Evolutionary conservation across 371 early-diverging fungal genomes (phyloP).

Genomic region (Mortierella sp.): DNA sequence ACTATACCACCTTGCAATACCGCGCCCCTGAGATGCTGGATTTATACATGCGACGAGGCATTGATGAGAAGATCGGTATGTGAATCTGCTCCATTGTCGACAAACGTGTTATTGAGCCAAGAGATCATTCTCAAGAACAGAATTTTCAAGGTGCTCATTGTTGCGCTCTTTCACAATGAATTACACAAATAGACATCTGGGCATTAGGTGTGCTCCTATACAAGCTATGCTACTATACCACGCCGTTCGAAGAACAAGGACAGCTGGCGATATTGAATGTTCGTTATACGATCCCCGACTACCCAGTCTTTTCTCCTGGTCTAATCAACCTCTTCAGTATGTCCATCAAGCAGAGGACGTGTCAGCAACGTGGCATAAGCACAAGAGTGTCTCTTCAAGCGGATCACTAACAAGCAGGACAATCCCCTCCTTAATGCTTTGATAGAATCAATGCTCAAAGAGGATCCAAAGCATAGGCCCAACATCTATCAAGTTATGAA

Average conservation of each 20-base stretch:
- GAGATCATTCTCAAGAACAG: neutral
- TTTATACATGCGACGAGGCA: conserved; percentile 81
- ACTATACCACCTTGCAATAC: conserved; percentile 92
- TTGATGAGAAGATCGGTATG: conserved; percentile 90
- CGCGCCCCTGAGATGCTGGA: conserved; percentile 95
- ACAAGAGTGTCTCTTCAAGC: too few relatives aligned
- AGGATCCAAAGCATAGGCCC: conserved; percentile 76
- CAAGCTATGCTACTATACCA: conserved; percentile 87
- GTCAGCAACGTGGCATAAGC: too few relatives aligned
- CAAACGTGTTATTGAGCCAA: neutral
- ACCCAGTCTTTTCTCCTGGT: conserved; percentile 75
- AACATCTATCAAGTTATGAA: conserved; percentile 82
- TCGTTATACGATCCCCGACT: conserved; percentile 79
- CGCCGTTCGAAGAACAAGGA: conserved; percentile 93
- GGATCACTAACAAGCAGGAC: neutral
- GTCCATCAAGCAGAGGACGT: neutral
- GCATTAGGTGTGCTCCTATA: conserved; percentile 93
- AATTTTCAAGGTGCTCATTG: neutral
- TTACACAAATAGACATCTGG: conserved; percentile 55
- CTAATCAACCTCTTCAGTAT: conserved; percentile 73
- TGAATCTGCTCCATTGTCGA: neutral
- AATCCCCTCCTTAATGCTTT: neutral
- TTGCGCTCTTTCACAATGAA: too few relatives aligned
- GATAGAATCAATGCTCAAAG: conserved; percentile 71
- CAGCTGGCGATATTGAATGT: conserved; percentile 88